Conservation (phyloP, 176 grass and related monocot genomes). For the Oryza longistaminata region DNA sequence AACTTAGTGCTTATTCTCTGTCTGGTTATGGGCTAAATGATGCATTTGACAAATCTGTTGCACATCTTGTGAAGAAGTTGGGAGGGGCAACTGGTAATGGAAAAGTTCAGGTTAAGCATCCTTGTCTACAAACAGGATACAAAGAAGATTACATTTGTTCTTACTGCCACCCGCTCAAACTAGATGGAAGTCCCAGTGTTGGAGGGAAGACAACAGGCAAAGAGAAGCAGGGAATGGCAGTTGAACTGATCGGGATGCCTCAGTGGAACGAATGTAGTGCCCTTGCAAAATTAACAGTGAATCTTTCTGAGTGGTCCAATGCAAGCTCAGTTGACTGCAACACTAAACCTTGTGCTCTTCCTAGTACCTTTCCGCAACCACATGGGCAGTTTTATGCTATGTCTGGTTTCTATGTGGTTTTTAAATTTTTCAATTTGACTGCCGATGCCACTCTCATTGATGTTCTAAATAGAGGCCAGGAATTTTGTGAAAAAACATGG, state of each 20-base stretch:
- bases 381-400: conserved; percentile 86
- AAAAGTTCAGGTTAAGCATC: conserved; percentile 85
- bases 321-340: conserved; percentile 73
- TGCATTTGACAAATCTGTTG: conserved; percentile 96
- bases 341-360: conserved; percentile 77
- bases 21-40: conserved; percentile 97
- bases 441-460: conserved; percentile 67
- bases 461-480: conserved; percentile 70
- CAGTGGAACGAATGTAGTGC: conserved; percentile 80
- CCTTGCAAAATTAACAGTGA: conserved; percentile 78
- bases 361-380: conserved; percentile 61
- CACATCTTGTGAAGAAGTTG: conserved; percentile 65
- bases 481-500: conserved; percentile 91
- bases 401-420: conserved; percentile 96
- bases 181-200: conserved; percentile 66
- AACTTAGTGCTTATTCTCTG: conserved; percentile 95
- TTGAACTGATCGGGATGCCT: conserved; percentile 81
- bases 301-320: conserved; percentile 83
- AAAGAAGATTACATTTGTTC: conserved; percentile 86
- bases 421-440: conserved; percentile 96
- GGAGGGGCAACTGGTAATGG: conserved; percentile 43
- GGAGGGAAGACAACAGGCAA: conserved; percentile 50
- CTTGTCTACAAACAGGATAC: conserved; percentile 89
- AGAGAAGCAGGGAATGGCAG: conserved; percentile 53
- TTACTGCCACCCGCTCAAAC: conserved; percentile 59